Evolutionary conservation across 2,329 filamentous ascomycete genomes (phyloP).

Genomic region (Nigrospora oryzae): DNA sequence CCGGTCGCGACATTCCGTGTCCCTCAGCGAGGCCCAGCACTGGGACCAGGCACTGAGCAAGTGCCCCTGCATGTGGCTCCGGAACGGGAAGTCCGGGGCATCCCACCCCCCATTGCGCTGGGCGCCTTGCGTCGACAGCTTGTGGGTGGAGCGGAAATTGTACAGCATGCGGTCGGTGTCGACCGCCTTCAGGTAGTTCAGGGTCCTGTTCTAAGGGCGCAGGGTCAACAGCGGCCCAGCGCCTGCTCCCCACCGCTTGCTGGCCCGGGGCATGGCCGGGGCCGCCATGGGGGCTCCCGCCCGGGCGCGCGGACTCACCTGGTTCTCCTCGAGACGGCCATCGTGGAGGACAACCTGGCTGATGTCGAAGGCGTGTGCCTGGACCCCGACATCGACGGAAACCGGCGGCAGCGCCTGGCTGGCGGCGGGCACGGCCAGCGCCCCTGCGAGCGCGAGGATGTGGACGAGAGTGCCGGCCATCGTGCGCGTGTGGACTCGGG

Average conservation of each 20-base stretch:
- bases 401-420: slow-evolving; percentile 17
- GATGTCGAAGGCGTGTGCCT: slow-evolving; percentile 28
- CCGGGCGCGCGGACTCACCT: not conserved
- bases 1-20: slow-evolving; percentile 33
- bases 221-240: no score
- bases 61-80: slow-evolving; percentile 41
- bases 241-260: no score
- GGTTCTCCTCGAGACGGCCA: slow-evolving; percentile 31
- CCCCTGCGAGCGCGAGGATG: no score
- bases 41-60: slow-evolving; percentile 40
- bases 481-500: no score
- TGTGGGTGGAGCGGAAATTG: slow-evolving; percentile 37
- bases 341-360: slow-evolving; percentile 27
- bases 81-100: slow-evolving; percentile 43
- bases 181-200: slow-evolving; percentile 35
- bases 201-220: slow-evolving; percentile 29
- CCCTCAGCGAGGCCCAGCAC: slow-evolving; percentile 33
- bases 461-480: no score
- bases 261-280: no score
- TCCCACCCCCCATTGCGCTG: slow-evolving; percentile 42
- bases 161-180: slow-evolving; percentile 38
- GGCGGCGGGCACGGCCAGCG: not conserved
- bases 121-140: slow-evolving; percentile 36
- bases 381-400: slow-evolving; percentile 20
- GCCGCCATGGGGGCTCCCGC: no score